A percentile compares a stretch with the other conserved stretches of the same genome.
phyloP scores from a whole-genome alignment of 2,329 filamentous ascomycete genomes.

The Nemania diffusa region DNA sequence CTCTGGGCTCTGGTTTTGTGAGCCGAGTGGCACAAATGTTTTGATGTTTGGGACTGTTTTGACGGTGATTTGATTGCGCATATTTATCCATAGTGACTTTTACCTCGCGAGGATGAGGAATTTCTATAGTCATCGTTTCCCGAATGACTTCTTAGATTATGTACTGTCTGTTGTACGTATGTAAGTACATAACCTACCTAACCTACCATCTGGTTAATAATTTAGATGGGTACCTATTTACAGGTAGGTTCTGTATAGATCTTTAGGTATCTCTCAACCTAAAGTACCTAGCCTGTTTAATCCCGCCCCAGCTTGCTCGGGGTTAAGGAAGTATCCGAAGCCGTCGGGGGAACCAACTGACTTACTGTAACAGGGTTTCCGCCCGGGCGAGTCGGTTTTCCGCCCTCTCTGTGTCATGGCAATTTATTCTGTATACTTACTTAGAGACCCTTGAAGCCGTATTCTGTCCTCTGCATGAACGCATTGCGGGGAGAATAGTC shows the following conservation, averaged over 20 bases:
- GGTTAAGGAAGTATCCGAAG: constrained; percentile 27
- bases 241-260: neutral
- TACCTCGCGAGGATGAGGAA: neutral
- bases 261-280: neutral
- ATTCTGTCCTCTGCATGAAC: neutral
- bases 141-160: too few relatives aligned
- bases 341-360: constrained; percentile 2
- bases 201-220: too few relatives aligned
- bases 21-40: constrained; percentile 3
- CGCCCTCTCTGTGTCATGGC: constrained; percentile 10
- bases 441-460: neutral
- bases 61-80: neutral
- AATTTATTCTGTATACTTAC: neutral
- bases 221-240: too few relatives aligned
- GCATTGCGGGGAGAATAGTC: neutral
- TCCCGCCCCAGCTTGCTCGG: constrained; percentile 19
- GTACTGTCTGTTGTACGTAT: too few relatives aligned
- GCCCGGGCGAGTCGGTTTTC: neutral
- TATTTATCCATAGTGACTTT: neutral
- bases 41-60: constrained; percentile 1
- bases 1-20: neutral
- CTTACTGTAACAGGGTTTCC: constrained; percentile 5
- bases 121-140: too few relatives aligned
- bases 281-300: neutral
- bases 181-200: too few relatives aligned